Evolutionary conservation across 1,284 basidiomycete genomes (phyloP).

Genomic region (Puccinia polysora): DNA sequence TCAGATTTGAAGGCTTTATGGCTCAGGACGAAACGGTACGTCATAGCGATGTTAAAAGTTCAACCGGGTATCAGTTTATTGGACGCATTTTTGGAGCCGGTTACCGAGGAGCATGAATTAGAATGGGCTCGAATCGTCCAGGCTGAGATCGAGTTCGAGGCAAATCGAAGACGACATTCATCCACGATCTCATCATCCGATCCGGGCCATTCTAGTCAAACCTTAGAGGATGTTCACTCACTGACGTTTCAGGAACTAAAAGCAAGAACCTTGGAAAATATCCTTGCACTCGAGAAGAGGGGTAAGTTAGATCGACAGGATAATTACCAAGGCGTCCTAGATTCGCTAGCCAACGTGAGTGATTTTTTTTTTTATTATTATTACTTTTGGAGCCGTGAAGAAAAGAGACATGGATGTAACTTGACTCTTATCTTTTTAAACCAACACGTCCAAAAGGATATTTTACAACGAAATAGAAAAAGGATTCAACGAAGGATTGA

Average conservation of each 20-base stretch:
- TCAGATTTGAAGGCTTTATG: slow-evolving; percentile 87
- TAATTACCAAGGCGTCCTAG: slow-evolving; percentile 64
- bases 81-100: slow-evolving; percentile 77
- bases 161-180: slow-evolving; percentile 46
- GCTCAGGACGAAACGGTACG: slow-evolving; percentile 92
- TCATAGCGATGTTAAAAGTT: slow-evolving; percentile 86
- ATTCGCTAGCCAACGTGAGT: slow-evolving; percentile 43
- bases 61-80: slow-evolving; percentile 86
- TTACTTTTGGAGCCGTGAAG: too few species aligned
- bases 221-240: slow-evolving; percentile 55
- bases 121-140: slow-evolving; percentile 79
- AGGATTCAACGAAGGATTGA: slow-evolving; percentile 86
- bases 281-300: slow-evolving; percentile 79
- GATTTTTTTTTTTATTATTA: neutral
- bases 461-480: slow-evolving; percentile 63
- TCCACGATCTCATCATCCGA: slow-evolving; percentile 11
- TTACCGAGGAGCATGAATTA: slow-evolving; percentile 79
- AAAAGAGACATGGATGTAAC: too few species aligned
- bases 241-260: slow-evolving; percentile 84
- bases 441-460: slow-evolving; percentile 58
- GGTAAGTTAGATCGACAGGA: slow-evolving; percentile 75
- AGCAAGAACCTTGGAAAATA: slow-evolving; percentile 79
- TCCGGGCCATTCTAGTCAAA: slow-evolving; percentile 43
- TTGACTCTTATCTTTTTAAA: too few species aligned
- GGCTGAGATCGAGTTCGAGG: slow-evolving; percentile 51